These are phyloP conservation scores for Tylopilus rubrobrunneus DNA, from an alignment of 768 basidiomycete species.

Conservation along the genomic window DNA sequence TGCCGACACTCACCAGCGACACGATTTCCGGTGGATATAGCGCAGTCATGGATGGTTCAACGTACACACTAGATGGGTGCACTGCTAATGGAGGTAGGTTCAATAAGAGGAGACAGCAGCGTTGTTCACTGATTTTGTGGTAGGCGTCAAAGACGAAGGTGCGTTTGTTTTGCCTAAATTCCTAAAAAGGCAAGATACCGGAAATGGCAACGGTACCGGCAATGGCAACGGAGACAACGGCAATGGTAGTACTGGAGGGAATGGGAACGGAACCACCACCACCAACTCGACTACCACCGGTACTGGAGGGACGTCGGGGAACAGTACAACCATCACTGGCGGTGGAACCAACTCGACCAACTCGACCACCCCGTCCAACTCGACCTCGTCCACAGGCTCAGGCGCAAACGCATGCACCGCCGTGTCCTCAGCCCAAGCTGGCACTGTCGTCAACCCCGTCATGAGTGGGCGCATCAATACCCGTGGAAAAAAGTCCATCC, in stretches of 20 bases:
- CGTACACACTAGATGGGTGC: conserved; percentile 37
- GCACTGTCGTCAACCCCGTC: conserved; percentile 47
- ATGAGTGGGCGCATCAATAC: conserved; percentile 54
- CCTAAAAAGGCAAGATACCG: conserved; percentile 27
- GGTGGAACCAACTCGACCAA: conserved; percentile 20
- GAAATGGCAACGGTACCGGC: conserved; percentile 5
- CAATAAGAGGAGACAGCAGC: not conserved
- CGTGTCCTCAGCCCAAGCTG: conserved; percentile 32
- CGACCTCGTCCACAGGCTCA: conserved; percentile 14
- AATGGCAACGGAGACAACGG: not conserved
- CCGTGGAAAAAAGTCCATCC: conserved; percentile 42
- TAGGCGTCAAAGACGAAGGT: conserved; percentile 17
- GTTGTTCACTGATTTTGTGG: not conserved
- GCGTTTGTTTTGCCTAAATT: conserved; percentile 17
- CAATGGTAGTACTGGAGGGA: not conserved
- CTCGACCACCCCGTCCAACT: conserved; percentile 7
- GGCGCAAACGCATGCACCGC: conserved; percentile 38
- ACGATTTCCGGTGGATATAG: conserved; percentile 33
- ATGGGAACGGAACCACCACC: not conserved
- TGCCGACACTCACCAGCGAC: conserved; percentile 56
- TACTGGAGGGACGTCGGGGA: not conserved
- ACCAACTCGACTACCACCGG: not conserved
- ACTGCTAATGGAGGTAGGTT: conserved; percentile 20
- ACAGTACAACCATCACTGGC: conserved; percentile 4
- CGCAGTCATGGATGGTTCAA: conserved; percentile 38